Evolutionary conservation across 2,329 filamentous ascomycete genomes (phyloP).

Genomic region (Nemania serpens): DNA sequence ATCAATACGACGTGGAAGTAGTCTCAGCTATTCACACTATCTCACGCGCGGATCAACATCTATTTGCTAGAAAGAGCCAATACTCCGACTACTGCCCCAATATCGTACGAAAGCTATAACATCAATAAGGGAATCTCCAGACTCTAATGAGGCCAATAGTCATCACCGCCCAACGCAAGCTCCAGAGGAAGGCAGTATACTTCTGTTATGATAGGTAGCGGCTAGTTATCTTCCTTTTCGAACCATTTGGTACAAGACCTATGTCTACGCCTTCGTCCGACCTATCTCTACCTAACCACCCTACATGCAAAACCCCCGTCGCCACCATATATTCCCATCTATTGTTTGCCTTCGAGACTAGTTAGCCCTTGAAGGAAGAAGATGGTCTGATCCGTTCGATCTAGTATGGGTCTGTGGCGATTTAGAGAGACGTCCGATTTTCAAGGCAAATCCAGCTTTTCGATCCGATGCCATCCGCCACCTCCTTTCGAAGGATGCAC

Average conservation of each 20-base stretch:
- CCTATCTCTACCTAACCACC: too few species aligned
- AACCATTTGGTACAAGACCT: too few species aligned
- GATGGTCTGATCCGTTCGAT: not conserved
- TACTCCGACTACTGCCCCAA: too few species aligned
- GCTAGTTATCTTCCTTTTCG: too few species aligned
- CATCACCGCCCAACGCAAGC: too few species aligned
- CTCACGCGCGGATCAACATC: not conserved
- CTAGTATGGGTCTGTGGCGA: not conserved
- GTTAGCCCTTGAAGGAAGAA: not conserved
- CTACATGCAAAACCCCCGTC: not conserved
- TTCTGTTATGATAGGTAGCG: too few species aligned
- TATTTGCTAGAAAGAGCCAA: not conserved
- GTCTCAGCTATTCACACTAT: not conserved
- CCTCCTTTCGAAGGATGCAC: not conserved
- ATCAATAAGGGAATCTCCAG: too few species aligned
- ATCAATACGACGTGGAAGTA: constrained; percentile 6
- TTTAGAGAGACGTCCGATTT: not conserved
- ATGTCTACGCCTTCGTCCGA: too few species aligned
- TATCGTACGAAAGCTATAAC: too few species aligned
- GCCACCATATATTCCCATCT: not conserved
- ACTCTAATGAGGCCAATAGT: too few species aligned
- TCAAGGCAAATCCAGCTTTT: not conserved
- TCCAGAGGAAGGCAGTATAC: too few species aligned
- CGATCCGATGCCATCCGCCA: not conserved
- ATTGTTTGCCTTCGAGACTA: not conserved